Base-by-base conservation (phyloP, 352 stramenopile genomes). In the Phytophthora aleatoria region DNA sequence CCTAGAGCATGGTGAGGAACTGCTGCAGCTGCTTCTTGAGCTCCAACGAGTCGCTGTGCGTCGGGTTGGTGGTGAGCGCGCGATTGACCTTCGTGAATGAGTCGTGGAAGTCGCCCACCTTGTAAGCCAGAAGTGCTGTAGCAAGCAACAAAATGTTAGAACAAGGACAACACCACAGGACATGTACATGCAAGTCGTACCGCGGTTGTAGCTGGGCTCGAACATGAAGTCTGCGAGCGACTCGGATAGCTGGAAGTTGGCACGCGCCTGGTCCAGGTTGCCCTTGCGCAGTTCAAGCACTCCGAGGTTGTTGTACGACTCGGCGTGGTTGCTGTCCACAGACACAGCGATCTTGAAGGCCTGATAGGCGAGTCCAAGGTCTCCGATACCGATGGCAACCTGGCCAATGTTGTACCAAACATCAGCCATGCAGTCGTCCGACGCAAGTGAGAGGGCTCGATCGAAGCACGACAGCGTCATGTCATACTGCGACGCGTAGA, bases 331-430 rank as follows among this genome's bases (percentile, higher is more conserved):
- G 57, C 74, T 83, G 74, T 98, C 91, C 8, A 97, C 83, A 0
- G 91, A 91, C 15, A 98, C 80, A 11, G 92, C 87, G 38, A 98
- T 88, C 75, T 98, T 98, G 73, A 98, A 97, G 5, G 89, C 89
- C 71, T 98, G 92, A 75, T 97, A 98, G 11, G 92, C 94, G 33
- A 98, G 77, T 4, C 88, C 92, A 16, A 98, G 64, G 71, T 98
- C 94, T 26, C 93, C 93, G 36, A 98, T 95, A 64, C 89, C 90
- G 39, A 98, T 90, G 7, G 85, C 94, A 31, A 98, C 88, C 53
- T 98, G 93, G 1, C 91, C 94, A 31, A 98, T 79, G 71, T 98
- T 98, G 80, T 97, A 98, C 94, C 94, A 98, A 28, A 98, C 79
- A 73, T 98, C 92, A 28, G 89, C 89, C 74, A 96, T 94, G 54